phyloP scores from a whole-genome alignment of 2,329 filamentous ascomycete genomes.

The Erysiphe neolycopersici region DNA sequence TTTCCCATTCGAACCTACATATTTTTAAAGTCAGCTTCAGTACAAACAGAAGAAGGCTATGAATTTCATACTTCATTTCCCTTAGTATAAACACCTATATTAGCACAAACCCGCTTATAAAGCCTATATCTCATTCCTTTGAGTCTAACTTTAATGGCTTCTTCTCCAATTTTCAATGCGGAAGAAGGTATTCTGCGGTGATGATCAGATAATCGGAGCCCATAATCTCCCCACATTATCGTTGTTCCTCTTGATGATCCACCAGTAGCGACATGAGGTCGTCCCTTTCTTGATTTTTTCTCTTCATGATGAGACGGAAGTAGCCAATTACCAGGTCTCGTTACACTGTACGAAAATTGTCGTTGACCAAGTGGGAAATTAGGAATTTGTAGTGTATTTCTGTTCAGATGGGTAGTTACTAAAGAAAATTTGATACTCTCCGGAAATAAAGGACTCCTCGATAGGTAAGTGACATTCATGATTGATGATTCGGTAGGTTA shows the following conservation, averaged over 20 bases:
- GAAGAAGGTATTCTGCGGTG: constrained; percentile 70
- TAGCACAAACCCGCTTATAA: constrained; percentile 75
- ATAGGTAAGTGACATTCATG: not conserved
- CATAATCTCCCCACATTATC: constrained; percentile 88
- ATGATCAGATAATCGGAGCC: constrained; percentile 77
- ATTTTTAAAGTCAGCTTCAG: not conserved
- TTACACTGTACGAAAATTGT: constrained; percentile 45
- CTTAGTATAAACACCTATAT: constrained; percentile 82
- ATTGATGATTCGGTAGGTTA: not conserved
- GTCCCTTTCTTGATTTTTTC: constrained; percentile 72
- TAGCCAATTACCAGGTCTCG: constrained; percentile 46
- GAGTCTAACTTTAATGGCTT: constrained; percentile 70
- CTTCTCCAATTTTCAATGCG: constrained; percentile 73
- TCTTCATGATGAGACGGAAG: constrained; percentile 53
- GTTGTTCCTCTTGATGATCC: constrained; percentile 83
- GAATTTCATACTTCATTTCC: constrained; percentile 50
- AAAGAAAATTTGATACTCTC: not conserved
- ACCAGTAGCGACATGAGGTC: constrained; percentile 66
- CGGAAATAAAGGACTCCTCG: not conserved
- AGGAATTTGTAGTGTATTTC: not conserved
- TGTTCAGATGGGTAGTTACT: not conserved
- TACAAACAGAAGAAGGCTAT: too few species aligned
- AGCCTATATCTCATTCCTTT: constrained; percentile 79
- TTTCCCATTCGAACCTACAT: constrained; percentile 82
- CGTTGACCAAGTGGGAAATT: constrained; percentile 19